Base-by-base conservation (phyloP, 805 yeast genomes). In the Barnettozyma wickerhamii region DNA sequence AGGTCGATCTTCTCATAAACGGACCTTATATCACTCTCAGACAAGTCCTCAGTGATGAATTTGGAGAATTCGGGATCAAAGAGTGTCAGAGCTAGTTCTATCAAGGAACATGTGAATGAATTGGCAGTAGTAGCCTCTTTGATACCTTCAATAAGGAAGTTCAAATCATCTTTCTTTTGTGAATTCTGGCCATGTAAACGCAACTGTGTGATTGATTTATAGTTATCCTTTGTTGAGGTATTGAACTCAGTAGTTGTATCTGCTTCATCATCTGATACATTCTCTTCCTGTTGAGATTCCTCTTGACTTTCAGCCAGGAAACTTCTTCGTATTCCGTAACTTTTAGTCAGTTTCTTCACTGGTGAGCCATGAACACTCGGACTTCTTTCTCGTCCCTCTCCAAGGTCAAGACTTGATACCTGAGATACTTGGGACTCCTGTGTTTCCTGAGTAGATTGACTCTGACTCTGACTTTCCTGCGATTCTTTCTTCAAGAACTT, bases 121-220 rank as follows among this genome's bases (percentile, higher is more conserved):
- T 20, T 37, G 10, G 23, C 12, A 4, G 30, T 35, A 2, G 26
- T 28, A 27, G 44, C 20, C 4, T 20, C 17, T 1, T 55, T 37
- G 10, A 51, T 40, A 1, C 53, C 56, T 10, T 53, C 59, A 2
- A 58, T 27, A 6, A 66, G 37, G 39, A 64, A 66, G n/a, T 56
- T 64, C 26, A 62, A 43, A 24, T 68, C 70, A 37, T 66, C 68
- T 32, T 51, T 51, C 34, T 49, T 59, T 39, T 63, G 60, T 2
- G 62, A 43, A 13, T 53, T 52, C 19, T 56, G 55, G 3, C 75
- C 75, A 41, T 60, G 56, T 2, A 59, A 56, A 30, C 60, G 53
- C 17, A 66, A 51, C 28, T 58, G 59, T 6, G 55, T 27, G n/a
- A 58, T 43, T 9, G 55, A 55, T 33, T 55, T 56, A 13, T 59